Evolutionary conservation across 306 rosid genomes (phyloP).

Genomic region (Rubus parviflorus): DNA sequence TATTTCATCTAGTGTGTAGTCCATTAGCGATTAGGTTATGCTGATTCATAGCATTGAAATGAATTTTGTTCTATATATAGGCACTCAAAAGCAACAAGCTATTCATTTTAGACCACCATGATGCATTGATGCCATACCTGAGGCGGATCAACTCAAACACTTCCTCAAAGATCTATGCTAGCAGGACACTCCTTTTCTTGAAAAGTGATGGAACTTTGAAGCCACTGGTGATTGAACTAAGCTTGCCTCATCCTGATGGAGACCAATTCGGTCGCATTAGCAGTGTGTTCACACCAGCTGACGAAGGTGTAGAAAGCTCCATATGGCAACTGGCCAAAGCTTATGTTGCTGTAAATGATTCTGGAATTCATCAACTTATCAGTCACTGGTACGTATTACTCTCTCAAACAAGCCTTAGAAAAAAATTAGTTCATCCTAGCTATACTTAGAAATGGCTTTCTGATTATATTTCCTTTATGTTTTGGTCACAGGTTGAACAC

Average conservation of each 20-base stretch:
- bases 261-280: slow-evolving; percentile 52
- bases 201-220: slow-evolving; percentile 66
- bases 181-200: slow-evolving; percentile 62
- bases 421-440: background rate
- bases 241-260: slow-evolving; percentile 54
- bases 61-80: slow-evolving; percentile 37
- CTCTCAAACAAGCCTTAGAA: background rate
- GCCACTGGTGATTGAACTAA: slow-evolving; percentile 70
- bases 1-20: background rate
- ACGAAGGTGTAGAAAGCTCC: slow-evolving; percentile 48
- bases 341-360: slow-evolving; percentile 65
- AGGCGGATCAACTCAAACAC: slow-evolving; percentile 44
- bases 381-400: slow-evolving; percentile 66
- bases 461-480: background rate
- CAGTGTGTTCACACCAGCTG: slow-evolving; percentile 50
- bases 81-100: slow-evolving; percentile 52
- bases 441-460: background rate
- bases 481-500: slow-evolving; percentile 58
- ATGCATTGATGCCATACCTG: slow-evolving; percentile 56
- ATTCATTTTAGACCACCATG: slow-evolving; percentile 70
- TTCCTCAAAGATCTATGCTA: slow-evolving; percentile 51
- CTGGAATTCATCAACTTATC: slow-evolving; percentile 67
- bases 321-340: slow-evolving; percentile 79
- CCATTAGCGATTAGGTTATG: background rate
- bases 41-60: background rate